Evolutionary conservation across 2,329 filamentous ascomycete species (phyloP).

Genomic region (Fusarium siculi): DNA sequence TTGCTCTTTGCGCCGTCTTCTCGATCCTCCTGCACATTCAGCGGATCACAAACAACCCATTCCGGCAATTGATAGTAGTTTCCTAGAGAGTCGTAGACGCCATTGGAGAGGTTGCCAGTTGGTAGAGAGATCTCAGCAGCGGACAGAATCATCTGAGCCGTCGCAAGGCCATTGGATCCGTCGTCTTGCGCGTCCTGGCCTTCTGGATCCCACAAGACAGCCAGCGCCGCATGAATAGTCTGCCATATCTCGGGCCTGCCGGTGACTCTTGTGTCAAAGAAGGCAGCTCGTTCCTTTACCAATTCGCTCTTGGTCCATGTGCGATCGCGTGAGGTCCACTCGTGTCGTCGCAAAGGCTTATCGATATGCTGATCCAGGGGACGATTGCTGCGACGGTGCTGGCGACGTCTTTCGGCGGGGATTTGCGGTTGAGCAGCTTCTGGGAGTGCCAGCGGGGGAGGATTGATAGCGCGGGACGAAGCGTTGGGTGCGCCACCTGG

Average conservation of each 20-base stretch:
- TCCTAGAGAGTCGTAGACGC: slow-evolving; percentile 77
- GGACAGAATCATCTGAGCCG: slow-evolving; percentile 83
- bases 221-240: slow-evolving; percentile 74
- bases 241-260: slow-evolving; percentile 84
- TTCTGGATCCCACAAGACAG: slow-evolving; percentile 72
- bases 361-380: slow-evolving; percentile 75
- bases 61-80: slow-evolving; percentile 76
- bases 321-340: slow-evolving; percentile 71
- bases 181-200: slow-evolving; percentile 50
- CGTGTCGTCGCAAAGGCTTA: slow-evolving; percentile 71
- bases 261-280: slow-evolving; percentile 90
- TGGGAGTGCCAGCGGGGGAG: slow-evolving; percentile 49
- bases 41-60: slow-evolving; percentile 75
- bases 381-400: slow-evolving; percentile 47
- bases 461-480: slow-evolving; percentile 65
- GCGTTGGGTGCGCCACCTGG: slow-evolving; percentile 60
- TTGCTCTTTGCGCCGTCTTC: slow-evolving; percentile 44
- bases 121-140: slow-evolving; percentile 81
- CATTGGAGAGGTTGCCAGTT: slow-evolving; percentile 76
- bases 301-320: slow-evolving; percentile 77
- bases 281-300: slow-evolving; percentile 78
- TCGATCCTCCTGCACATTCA: slow-evolving; percentile 59
- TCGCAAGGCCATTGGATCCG: slow-evolving; percentile 60
- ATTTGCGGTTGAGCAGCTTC: slow-evolving; percentile 41
- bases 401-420: slow-evolving; percentile 46